These are phyloP conservation scores for Aspergillus panamensis DNA, from an alignment of 495 filamentous ascomycete species.

Conservation along the genomic window DNA sequence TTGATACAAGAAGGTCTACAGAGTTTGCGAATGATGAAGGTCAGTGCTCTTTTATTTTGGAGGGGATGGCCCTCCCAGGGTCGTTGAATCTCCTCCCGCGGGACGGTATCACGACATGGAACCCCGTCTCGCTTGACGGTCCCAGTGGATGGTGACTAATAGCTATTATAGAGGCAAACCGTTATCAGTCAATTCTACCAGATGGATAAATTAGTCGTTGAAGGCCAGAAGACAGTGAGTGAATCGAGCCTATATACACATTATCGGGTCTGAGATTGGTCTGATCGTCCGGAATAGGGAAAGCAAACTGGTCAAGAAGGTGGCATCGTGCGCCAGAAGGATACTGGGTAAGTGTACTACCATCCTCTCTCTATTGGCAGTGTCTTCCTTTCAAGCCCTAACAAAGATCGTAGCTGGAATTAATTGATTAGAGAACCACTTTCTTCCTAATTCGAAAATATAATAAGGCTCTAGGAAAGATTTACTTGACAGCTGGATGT, in stretches of 20 bases:
- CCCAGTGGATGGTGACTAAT: constrained; percentile 18
- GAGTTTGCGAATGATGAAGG: constrained; percentile 89
- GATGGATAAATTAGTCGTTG: constrained; percentile 86
- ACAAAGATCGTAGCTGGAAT: constrained; percentile 42
- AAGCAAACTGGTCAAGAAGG: constrained; percentile 69
- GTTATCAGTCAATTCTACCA: constrained; percentile 93
- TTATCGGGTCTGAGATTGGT: background rate
- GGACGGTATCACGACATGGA: background rate
- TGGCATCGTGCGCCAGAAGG: constrained; percentile 74
- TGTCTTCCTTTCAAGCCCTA: constrained; percentile 9
- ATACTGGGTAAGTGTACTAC: constrained; percentile 61
- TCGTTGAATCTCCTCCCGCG: background rate
- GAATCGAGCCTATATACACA: background rate
- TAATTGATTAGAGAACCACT: constrained; percentile 22
- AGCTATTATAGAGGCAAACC: constrained; percentile 74
- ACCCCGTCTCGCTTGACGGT: background rate
- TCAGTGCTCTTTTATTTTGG: constrained; percentile 40
- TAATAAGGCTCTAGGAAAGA: background rate
- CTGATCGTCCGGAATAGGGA: constrained; percentile 48
- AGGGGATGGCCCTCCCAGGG: background rate
- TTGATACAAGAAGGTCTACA: constrained; percentile 84
- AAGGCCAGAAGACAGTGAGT: constrained; percentile 67
- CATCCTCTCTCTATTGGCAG: background rate
- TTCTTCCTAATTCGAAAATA: constrained; percentile 9
- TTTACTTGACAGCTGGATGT: background rate